These are phyloP conservation scores for Ajuga reptans DNA, from an alignment of 305 asterid species.

Conservation along the genomic window DNA sequence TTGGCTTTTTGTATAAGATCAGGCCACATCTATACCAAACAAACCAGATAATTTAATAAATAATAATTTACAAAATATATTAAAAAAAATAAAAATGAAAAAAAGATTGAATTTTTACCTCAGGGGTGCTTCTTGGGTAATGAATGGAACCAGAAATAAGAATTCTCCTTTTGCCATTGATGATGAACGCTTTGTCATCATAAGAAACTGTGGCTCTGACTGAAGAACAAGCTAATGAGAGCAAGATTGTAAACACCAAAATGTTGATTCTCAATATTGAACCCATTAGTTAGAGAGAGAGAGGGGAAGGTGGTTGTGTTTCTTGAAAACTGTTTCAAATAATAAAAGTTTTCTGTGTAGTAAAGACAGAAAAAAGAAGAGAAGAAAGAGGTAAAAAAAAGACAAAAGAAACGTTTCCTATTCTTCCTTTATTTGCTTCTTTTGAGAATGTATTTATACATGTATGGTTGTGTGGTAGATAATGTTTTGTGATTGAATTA, in stretches of 20 bases:
- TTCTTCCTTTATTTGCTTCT: slow-evolving; percentile 21
- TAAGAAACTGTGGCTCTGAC: slow-evolving; percentile 58
- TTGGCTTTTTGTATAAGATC: slow-evolving; percentile 85
- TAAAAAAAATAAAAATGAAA: background rate
- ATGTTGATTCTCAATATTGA: slow-evolving; percentile 27
- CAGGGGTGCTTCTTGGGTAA: slow-evolving; percentile 82
- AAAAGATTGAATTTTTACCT: slow-evolving; percentile 29
- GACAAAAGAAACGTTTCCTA: background rate
- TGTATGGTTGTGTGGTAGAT: background rate
- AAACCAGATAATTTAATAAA: background rate
- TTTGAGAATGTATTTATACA: slow-evolving; percentile 25
- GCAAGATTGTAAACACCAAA: slow-evolving; percentile 23
- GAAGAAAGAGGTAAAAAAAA: background rate
- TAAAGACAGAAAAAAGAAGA: background rate
- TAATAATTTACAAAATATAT: background rate
- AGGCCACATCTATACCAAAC: slow-evolving; percentile 75
- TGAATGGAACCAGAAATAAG: slow-evolving; percentile 92
- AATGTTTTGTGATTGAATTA: too few species aligned
- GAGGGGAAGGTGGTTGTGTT: background rate
- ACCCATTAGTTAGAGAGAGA: slow-evolving; percentile 4
- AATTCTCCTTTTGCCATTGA: slow-evolving; percentile 62
- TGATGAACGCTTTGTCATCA: slow-evolving; percentile 69
- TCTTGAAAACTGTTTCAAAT: too few species aligned
- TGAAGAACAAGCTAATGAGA: slow-evolving; percentile 29
- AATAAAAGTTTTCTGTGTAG: slow-evolving; percentile 1